Base-by-base conservation (phyloP, 805 yeast species). In the Metschnikowia peoriensis region DNA sequence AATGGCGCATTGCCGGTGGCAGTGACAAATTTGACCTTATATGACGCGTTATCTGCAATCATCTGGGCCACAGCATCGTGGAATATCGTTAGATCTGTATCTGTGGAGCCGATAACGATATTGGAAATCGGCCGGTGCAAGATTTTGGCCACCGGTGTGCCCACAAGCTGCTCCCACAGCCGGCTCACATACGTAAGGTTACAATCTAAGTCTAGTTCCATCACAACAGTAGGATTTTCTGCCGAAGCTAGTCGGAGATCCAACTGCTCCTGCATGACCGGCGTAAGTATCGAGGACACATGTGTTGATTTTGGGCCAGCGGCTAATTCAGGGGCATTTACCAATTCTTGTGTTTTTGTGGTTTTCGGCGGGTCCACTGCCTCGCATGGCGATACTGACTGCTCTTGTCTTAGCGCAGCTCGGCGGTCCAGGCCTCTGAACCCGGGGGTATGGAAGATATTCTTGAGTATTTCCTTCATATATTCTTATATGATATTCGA, bases 181-280 rank as follows among this genome's bases (percentile, higher is more conserved):
- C 80, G 81, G 56, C 93, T 81, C 28, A 91, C 67, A 66, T 87
- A 89, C 49, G 80, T 79, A n/a, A 94, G 84, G 35, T 78, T 82
- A 32, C 97, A 90, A 61, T 85, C 86, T 64, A 90, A 70, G 62
- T 86, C 92, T 55, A 94, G 71, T 68, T 93, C 99, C 70, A 93
- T 71, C 3, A 93, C 85, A n/a, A 86, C 83, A 11, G 89, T 85
- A 1, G 89, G 88, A 56, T 84, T 85, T 54, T 79, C 77, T 1
- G 86, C 78, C n/a, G 88, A 82, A 0, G 91, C 91, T 29, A 80
- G 67, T 12, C 77, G 72, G 47, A 86, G 68, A 57, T 85, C 89
- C 14, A 80, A 72, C 51, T 79, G 79, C 41, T 73, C 79, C 45
- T 72, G 73, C 15, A 68, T 57, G n/a, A 65, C 46, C 11, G 62